A percentile compares a stretch with the other conserved stretches of the same genome.
These are phyloP conservation scores for Didymellaceae sp. DNA, from an alignment of 2,329 filamentous ascomycete genomes.

Conservation along the genomic window DNA sequence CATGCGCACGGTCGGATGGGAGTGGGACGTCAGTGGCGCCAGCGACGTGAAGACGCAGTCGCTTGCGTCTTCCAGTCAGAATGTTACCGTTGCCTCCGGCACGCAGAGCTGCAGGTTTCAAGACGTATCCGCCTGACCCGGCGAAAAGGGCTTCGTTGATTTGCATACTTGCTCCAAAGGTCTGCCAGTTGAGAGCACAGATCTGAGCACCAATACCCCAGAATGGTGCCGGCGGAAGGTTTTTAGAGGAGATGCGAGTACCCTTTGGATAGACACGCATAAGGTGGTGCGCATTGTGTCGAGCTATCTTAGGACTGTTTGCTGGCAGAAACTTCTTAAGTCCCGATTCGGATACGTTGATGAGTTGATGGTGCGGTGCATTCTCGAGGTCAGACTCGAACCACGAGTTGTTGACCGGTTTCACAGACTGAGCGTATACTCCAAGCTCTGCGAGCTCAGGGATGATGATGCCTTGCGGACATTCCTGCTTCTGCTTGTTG, in stretches of 20 bases:
- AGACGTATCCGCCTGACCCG: constrained; percentile 68
- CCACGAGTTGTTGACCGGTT: constrained; percentile 71
- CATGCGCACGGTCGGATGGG: constrained; percentile 53
- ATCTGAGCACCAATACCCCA: constrained; percentile 74
- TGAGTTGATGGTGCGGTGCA: constrained; percentile 68
- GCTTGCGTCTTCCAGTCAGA: constrained; percentile 55
- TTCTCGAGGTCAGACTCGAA: constrained; percentile 59
- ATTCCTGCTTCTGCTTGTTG: constrained; percentile 59
- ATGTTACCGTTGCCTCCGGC: constrained; percentile 61
- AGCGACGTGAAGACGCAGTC: constrained; percentile 64
- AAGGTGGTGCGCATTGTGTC: constrained; percentile 69
- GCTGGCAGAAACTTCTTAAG: constrained; percentile 60
- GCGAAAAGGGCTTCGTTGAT: constrained; percentile 72
- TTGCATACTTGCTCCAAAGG: constrained; percentile 69
- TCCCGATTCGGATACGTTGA: constrained; percentile 72
- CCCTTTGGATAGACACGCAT: constrained; percentile 75
- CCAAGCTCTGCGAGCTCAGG: constrained; percentile 70
- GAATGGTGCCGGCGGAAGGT: constrained; percentile 67
- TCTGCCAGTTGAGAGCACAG: constrained; percentile 74
- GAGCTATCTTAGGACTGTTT: constrained; percentile 57
- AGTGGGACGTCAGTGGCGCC: constrained; percentile 69
- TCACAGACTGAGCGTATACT: constrained; percentile 74
- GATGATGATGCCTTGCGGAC: constrained; percentile 60
- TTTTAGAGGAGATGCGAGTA: constrained; percentile 70
- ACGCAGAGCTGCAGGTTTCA: constrained; percentile 68